These are phyloP conservation scores for Coemansia sp. DNA, from an alignment of 192 early-diverging fungal species.

Conservation along the genomic window DNA sequence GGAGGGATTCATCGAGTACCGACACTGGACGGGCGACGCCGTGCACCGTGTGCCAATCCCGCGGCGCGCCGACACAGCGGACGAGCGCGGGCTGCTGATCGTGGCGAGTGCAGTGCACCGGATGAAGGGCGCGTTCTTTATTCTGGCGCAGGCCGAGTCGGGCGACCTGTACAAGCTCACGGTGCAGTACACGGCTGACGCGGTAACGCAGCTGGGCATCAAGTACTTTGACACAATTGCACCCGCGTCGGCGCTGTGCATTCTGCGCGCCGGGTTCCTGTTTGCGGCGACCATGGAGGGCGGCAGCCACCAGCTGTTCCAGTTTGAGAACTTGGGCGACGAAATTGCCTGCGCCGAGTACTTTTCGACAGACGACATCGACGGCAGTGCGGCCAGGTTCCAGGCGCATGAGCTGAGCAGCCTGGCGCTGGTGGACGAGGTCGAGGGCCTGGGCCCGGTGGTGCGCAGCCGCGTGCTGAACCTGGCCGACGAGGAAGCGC, in stretches of 20 bases:
- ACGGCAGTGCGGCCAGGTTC: conserved; percentile 60
- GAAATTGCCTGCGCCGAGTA: conserved; percentile 50
- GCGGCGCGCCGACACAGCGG: conserved; percentile 64
- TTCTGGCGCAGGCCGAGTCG: conserved; percentile 83
- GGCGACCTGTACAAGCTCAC: conserved; percentile 95
- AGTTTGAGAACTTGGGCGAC: conserved; percentile 91
- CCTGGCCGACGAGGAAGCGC: conserved; percentile 83
- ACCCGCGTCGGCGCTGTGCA: conserved; percentile 68
- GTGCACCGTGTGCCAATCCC: conserved; percentile 76
- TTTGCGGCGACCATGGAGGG: conserved; percentile 83
- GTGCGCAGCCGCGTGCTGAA: conserved; percentile 84
- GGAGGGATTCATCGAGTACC: conserved; percentile 83
- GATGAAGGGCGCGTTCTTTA: conserved; percentile 84
- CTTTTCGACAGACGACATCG: conserved; percentile 3
- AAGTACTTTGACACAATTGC: conserved; percentile 96
- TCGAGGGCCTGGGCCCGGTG: conserved; percentile 78
- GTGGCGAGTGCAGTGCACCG: conserved; percentile 83
- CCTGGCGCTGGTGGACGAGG: conserved; percentile 85
- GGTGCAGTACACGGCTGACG: conserved; percentile 66
- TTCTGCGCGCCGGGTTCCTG: conserved; percentile 91
- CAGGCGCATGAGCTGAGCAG: conserved; percentile 75
- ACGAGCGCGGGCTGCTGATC: conserved; percentile 71
- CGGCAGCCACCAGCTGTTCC: conserved; percentile 87
- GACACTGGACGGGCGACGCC: conserved; percentile 59
- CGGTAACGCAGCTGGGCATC: conserved; percentile 68